Conservation (phyloP, 345 rosid species). For the Eucalyptus erythrocorys region DNA sequence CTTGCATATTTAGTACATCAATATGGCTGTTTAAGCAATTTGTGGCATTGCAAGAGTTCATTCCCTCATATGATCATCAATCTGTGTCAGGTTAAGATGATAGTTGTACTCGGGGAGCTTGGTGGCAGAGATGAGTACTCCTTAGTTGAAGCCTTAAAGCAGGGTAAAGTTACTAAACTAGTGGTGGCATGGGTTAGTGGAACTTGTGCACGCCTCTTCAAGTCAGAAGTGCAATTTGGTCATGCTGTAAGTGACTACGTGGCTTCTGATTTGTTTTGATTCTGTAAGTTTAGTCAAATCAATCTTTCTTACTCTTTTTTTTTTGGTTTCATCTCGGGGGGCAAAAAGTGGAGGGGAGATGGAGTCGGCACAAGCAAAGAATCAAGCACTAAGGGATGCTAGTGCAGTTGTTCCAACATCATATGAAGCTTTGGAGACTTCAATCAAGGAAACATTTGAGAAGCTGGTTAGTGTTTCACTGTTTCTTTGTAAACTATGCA, state of each 20-base stretch:
- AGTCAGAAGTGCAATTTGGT: constrained; percentile 97
- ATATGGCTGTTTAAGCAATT: not conserved
- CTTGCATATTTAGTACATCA: not conserved
- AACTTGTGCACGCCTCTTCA: constrained; percentile 92
- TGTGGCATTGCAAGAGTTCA: not conserved
- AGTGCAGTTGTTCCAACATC: constrained; percentile 94
- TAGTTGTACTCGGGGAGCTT: constrained; percentile 94
- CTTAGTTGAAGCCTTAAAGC: constrained; percentile 88
- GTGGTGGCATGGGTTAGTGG: constrained; percentile 99
- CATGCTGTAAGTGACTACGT: constrained; percentile 70
- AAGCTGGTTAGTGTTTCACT: no score
- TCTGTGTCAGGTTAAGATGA: constrained; percentile 65
- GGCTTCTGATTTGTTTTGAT: not conserved
- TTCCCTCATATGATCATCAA: not conserved
- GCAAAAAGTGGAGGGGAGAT: constrained; percentile 97
- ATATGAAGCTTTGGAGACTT: no score
- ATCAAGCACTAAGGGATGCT: constrained; percentile 78
- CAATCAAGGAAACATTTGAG: no score
- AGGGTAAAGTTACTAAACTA: constrained; percentile 85
- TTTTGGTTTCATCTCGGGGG: constrained; percentile 50
- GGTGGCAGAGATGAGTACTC: constrained; percentile 96
- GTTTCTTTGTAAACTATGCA: no score
- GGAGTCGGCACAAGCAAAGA: constrained; percentile 99
- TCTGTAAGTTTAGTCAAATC: not conserved
- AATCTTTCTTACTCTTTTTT: not conserved